Evolutionary conservation across 345 rosid species (phyloP).

Genomic region (Camelina hispida): DNA sequence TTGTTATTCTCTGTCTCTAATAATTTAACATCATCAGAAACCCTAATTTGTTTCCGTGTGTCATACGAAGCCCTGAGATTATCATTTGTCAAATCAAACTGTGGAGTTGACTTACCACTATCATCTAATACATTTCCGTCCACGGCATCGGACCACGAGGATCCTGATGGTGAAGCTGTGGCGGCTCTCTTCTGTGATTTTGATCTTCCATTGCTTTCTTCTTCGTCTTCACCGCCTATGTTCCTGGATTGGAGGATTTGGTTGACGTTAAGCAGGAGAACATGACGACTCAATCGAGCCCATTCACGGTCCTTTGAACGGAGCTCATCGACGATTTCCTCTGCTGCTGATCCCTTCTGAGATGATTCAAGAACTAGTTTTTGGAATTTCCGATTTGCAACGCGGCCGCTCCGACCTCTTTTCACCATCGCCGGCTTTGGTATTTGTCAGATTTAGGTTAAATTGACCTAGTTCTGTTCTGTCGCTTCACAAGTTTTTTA

Average conservation of each 20-base stretch:
- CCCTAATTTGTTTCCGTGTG: neutral
- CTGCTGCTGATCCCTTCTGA: neutral
- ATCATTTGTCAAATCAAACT: neutral
- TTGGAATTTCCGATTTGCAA: neutral
- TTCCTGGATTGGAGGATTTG: neutral
- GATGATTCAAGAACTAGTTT: neutral
- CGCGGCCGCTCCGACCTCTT: neutral
- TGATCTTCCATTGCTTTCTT: neutral
- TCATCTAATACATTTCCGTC: neutral
- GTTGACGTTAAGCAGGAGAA: neutral
- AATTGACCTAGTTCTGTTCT: neutral
- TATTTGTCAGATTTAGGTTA: neutral
- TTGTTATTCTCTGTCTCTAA: neutral
- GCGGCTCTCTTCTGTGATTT: neutral
- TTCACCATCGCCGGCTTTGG: slow-evolving; percentile 7
- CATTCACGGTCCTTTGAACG: neutral
- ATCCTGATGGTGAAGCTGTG: neutral
- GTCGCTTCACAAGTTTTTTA: neutral
- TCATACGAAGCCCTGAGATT: neutral
- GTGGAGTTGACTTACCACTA: neutral
- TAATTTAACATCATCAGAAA: neutral
- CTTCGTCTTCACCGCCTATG: neutral
- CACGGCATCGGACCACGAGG: neutral
- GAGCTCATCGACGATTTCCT: neutral
- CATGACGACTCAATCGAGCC: neutral